Evolutionary conservation across 805 yeast genomes (phyloP).

Genomic region (Starmerella vitae): DNA sequence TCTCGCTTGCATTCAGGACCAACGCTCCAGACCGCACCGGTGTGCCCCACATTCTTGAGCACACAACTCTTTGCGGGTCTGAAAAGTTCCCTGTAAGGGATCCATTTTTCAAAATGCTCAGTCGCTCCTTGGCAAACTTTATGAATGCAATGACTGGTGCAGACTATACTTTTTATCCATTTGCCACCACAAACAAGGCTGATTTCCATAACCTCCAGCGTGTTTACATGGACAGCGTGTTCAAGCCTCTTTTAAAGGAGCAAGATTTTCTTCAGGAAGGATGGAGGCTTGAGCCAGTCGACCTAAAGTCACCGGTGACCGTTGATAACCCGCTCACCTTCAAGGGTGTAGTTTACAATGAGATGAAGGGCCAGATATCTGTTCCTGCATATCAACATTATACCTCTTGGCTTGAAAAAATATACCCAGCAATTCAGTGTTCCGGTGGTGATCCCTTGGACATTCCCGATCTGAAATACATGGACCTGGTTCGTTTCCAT

Average conservation of each 20-base stretch:
- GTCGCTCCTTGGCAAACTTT: slow-evolving; percentile 83
- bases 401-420: slow-evolving; percentile 66
- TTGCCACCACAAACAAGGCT: slow-evolving; percentile 76
- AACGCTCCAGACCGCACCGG: slow-evolving; percentile 93
- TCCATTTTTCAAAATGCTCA: slow-evolving; percentile 95
- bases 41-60: slow-evolving; percentile 91
- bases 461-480: slow-evolving; percentile 62
- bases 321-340: slow-evolving; percentile 40
- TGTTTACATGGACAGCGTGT: slow-evolving; percentile 77
- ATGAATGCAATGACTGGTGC: slow-evolving; percentile 99
- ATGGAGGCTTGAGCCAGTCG: slow-evolving; percentile 81
- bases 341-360: slow-evolving; percentile 95
- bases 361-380: slow-evolving; percentile 95
- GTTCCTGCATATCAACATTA: slow-evolving; percentile 76
- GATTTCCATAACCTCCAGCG: slow-evolving; percentile 76
- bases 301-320: slow-evolving; percentile 31
- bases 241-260: slow-evolving; percentile 61
- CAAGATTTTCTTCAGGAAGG: slow-evolving; percentile 92
- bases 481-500: slow-evolving; percentile 70
- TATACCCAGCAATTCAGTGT: slow-evolving; percentile 74
- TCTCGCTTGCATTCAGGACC: slow-evolving; percentile 79
- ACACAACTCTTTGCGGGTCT: slow-evolving; percentile 92
- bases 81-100: slow-evolving; percentile 84
- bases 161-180: slow-evolving; percentile 91
- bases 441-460: slow-evolving; percentile 88